These are phyloP conservation scores for Trichoderma sp. DNA, from an alignment of 2,329 filamentous ascomycete genomes.

Conservation along the genomic window DNA sequence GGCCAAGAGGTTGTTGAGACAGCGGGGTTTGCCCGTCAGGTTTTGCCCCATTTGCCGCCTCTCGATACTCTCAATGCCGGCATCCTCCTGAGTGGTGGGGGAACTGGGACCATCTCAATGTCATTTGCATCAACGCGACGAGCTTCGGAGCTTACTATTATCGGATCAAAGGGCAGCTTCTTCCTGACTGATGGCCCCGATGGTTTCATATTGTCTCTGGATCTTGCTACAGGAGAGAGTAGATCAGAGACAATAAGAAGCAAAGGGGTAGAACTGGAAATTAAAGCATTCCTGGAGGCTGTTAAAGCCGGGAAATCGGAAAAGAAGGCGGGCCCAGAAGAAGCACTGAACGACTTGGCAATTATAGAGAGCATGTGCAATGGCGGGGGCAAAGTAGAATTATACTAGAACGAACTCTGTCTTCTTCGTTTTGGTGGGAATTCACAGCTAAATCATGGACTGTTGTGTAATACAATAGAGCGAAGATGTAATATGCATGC, in stretches of 20 bases:
- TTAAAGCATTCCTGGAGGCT: constrained; percentile 4
- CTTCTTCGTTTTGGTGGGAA: not conserved
- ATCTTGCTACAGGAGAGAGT: not conserved
- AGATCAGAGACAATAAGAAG: not conserved
- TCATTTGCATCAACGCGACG: not conserved
- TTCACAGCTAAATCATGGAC: not conserved
- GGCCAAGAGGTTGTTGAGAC: constrained; percentile 15
- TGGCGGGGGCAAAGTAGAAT: not conserved
- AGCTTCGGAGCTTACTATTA: not conserved
- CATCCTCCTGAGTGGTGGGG: not conserved
- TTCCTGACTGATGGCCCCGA: not conserved
- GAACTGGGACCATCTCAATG: constrained; percentile 14
- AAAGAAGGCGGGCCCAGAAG: not conserved
- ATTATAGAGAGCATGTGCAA: constrained; percentile 13
- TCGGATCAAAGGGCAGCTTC: constrained; percentile 1
- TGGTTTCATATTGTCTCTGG: not conserved
- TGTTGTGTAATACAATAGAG: not conserved
- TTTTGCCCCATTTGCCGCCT: constrained; percentile 4
- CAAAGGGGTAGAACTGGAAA: constrained; percentile 4
- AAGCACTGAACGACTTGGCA: constrained; percentile 10
- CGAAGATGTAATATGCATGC: not conserved
- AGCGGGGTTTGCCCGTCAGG: constrained; percentile 1
- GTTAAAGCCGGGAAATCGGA: not conserved
- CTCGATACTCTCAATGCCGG: constrained; percentile 11
- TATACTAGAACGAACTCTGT: not conserved